A percentile compares a stretch with the other conserved stretches of the same genome.
phyloP scores from a whole-genome alignment of 169 alveolate species.

The Babesia divergens region DNA sequence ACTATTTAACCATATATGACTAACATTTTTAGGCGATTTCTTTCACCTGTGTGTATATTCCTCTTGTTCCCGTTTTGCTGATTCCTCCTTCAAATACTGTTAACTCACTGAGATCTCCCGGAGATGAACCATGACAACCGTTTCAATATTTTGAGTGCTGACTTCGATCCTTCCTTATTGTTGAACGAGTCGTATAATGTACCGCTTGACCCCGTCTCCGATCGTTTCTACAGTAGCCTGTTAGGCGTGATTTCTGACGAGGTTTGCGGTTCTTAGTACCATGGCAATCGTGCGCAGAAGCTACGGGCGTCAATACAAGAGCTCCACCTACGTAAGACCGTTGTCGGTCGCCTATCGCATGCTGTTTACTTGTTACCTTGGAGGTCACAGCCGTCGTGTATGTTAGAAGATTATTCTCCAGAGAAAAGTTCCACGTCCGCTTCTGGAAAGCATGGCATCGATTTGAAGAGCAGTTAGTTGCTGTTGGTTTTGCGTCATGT shows the following conservation, averaged over 20 bases:
- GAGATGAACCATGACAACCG: neutral
- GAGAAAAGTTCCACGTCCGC: neutral
- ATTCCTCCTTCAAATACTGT: no score
- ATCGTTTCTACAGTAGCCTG: constrained; percentile 21
- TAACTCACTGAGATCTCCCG: no score
- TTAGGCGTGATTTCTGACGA: constrained; percentile 12
- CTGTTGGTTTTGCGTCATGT: neutral
- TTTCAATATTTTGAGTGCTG: constrained; percentile 23
- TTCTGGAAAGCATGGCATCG: neutral
- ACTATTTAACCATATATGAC: no score
- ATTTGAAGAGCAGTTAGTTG: constrained; percentile 14
- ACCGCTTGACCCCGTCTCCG: constrained; percentile 23
- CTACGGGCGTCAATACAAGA: neutral
- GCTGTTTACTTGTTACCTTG: constrained; percentile 41
- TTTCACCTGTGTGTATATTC: no score
- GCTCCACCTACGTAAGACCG: neutral
- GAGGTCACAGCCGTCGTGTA: constrained; percentile 23
- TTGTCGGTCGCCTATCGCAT: constrained; percentile 43
- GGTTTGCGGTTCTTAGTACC: neutral
- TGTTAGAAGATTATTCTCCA: neutral
- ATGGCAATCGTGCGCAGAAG: neutral
- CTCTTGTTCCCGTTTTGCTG: no score
- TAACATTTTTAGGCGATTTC: no score
- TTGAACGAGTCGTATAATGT: constrained; percentile 14
- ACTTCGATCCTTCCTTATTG: constrained; percentile 22